Percentiles rank a stretch among this genome's conserved stretches.
Evolutionary conservation across 2,329 filamentous ascomycete genomes (phyloP).

Genomic region (Neonectria faginata): DNA sequence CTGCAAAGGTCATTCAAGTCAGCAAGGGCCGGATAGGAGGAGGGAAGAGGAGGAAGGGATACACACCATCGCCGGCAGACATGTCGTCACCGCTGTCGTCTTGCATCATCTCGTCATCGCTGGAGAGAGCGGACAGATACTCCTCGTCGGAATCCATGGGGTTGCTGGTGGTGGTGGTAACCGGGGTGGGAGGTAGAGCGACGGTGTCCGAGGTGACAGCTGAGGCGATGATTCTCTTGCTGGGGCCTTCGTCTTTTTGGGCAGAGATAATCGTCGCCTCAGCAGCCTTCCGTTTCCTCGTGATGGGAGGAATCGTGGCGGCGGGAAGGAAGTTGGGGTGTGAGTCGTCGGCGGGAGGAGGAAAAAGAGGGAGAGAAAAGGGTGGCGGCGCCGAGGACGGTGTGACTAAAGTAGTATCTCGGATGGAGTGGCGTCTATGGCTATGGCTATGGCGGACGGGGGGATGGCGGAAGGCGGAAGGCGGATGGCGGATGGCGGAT

Average conservation of each 20-base stretch:
- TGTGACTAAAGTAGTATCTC: conserved; percentile 23
- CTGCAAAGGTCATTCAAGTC: conserved; percentile 48
- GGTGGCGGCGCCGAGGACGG: conserved; percentile 24
- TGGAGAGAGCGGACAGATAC: conserved; percentile 86
- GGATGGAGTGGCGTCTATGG: conserved; percentile 19
- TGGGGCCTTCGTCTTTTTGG: conserved; percentile 56
- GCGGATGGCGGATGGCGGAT: conserved; percentile 7
- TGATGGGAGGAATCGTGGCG: conserved; percentile 70
- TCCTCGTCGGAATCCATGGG: conserved; percentile 97
- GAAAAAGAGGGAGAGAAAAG: conserved; percentile 3
- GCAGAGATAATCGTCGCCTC: conserved; percentile 69
- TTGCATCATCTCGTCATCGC: conserved; percentile 76
- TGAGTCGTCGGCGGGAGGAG: conserved; percentile 3
- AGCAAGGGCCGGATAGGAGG: conserved; percentile 31
- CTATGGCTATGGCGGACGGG: conserved; percentile 13
- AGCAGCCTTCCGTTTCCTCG: conserved; percentile 73
- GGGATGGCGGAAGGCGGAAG: too few relatives aligned
- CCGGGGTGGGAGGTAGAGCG: conserved; percentile 68
- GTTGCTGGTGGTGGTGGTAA: conserved; percentile 65
- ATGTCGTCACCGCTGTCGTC: conserved; percentile 82
- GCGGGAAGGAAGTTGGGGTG: conserved; percentile 26
- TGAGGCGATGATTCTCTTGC: conserved; percentile 70
- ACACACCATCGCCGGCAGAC: conserved; percentile 63
- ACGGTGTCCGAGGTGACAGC: conserved; percentile 52
- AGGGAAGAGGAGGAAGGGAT: conserved; percentile 11